Evolutionary conservation across 768 basidiomycete species (phyloP), one percentile per base, ranked within the genome.

Genomic region (Neoboletus magnificus): DNA sequence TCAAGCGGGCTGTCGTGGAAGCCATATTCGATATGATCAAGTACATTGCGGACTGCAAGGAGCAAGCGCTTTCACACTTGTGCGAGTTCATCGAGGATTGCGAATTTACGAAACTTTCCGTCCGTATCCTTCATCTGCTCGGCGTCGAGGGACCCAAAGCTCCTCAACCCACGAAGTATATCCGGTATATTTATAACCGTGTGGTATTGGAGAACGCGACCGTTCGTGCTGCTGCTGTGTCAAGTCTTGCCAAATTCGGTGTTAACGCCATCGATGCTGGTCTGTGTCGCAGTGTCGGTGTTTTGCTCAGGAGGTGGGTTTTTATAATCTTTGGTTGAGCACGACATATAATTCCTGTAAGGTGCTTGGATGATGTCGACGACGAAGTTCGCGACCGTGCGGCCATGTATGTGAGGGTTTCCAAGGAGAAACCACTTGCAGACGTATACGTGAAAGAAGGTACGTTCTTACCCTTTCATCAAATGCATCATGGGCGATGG

Each of bases 21-120:
- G 96, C 97, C 20, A 98, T 99, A 69, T 98, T 99, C 70, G 97
- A 99, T 73, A 99, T 99, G 97, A 92, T 99, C 81, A 98, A 96
- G 69, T 98, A 84, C 75, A 98, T 99, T 65, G 77, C 78, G 43
- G 96, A 98, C 49, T 91, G 89, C 76, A 96, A 97, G 76, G 97
- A 99, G 70, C 91, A 97, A 66, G 97, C 97, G 1, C 82, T 99
- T 43, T 96, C 96, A 20, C 93, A 99, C 67, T 82, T 99, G 22
- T 99, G 97, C 78, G 97, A 99, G 71, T 99, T 99, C 71, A 99
- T 99, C 70, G 97, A 99, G 74, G 97, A 99, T 70, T 99, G 97
- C 81, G 97, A 99, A 71, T 99, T 98, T 69, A 98, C 96, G 32
- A 99, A 98, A 74, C 85, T 99, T 48, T 97, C 94, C 30, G 97